Conservation (phyloP, 192 early-diverging fungal genomes). For the Jimgerdemannia flammicorona region DNA sequence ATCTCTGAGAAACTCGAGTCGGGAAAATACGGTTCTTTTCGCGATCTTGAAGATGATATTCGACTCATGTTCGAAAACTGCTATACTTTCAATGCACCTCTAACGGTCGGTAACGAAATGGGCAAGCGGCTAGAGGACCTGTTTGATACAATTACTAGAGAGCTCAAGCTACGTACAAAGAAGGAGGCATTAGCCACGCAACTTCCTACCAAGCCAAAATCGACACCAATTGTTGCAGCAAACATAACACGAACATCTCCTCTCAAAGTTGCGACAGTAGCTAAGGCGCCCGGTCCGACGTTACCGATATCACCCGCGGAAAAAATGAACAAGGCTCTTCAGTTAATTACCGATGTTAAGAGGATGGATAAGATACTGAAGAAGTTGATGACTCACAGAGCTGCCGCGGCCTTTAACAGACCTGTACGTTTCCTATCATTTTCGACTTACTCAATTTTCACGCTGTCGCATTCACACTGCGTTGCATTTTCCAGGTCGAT, state of each 20-base stretch:
- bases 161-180: not conserved
- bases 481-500: constrained; percentile 27
- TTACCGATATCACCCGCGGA: constrained; percentile 20
- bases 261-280: constrained; percentile 5
- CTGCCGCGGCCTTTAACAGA: constrained; percentile 32
- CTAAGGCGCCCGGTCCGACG: not conserved
- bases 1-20: constrained; percentile 54
- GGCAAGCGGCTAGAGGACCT: constrained; percentile 43
- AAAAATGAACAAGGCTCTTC: constrained; percentile 10
- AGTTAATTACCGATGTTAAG: constrained; percentile 6
- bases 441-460: not conserved
- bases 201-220: not conserved
- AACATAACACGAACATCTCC: constrained; percentile 1
- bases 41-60: constrained; percentile 55
- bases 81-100: constrained; percentile 54
- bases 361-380: constrained; percentile 33
- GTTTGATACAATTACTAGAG: constrained; percentile 8
- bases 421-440: constrained; percentile 29
- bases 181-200: not conserved
- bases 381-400: constrained; percentile 30
- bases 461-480: too few species aligned
- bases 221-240: not conserved
- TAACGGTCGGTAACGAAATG: constrained; percentile 47
- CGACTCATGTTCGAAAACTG: constrained; percentile 63
- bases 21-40: constrained; percentile 41